phyloP scores from a whole-genome alignment of 1,284 basidiomycete species.

The Cryptococcus wingfieldii region DNA sequence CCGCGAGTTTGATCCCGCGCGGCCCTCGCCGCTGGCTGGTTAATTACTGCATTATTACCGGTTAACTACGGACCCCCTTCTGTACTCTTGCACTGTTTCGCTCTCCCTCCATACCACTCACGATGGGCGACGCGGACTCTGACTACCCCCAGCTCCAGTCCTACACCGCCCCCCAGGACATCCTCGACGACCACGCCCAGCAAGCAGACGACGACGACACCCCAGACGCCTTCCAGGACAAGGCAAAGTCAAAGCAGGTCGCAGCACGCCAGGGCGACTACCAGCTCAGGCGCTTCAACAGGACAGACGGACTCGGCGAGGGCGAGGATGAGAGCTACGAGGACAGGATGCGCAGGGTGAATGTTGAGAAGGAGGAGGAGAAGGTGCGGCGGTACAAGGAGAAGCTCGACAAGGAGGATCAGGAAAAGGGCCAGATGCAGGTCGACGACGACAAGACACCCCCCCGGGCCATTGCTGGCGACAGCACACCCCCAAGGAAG shows the following conservation, averaged over 20 bases:
- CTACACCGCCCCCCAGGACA: constrained; percentile 87
- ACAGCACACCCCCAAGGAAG: constrained; percentile 29
- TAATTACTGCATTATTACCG: no score
- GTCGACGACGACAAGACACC: constrained; percentile 71
- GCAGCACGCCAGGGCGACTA: constrained; percentile 92
- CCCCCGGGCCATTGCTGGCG: constrained; percentile 55
- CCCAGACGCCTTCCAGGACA: constrained; percentile 89
- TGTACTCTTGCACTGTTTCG: no score
- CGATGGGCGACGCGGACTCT: constrained; percentile 20
- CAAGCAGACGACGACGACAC: constrained; percentile 88
- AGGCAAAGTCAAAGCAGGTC: constrained; percentile 87
- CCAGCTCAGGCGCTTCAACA: constrained; percentile 84
- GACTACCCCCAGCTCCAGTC: constrained; percentile 64
- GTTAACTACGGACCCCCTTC: no score
- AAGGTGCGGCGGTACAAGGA: constrained; percentile 81
- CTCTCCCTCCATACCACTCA: no score
- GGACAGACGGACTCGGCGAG: constrained; percentile 53
- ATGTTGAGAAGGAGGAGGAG: constrained; percentile 88
- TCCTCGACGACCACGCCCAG: constrained; percentile 89
- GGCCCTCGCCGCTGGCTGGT: no score
- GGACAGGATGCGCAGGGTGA: constrained; percentile 89
- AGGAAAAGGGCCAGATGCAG: constrained; percentile 62
- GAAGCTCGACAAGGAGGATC: constrained; percentile 67
- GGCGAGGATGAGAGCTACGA: constrained; percentile 82
- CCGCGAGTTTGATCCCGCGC: no score